Base-by-base conservation (phyloP, 345 rosid species). In the Ailanthus altissimus region DNA sequence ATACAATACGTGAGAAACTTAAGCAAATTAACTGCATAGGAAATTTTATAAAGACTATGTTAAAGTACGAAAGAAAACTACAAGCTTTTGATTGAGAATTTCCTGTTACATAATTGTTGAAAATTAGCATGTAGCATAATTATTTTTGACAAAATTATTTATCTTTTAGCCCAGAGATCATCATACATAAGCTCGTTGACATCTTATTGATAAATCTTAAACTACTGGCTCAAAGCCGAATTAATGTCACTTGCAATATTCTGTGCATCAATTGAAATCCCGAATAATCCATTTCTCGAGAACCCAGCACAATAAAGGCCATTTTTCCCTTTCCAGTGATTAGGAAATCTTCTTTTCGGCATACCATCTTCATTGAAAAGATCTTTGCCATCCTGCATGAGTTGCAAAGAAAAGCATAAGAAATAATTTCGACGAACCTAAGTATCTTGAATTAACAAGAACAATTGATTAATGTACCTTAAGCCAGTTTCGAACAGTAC, bases 311-410 rank as follows among this genome's bases (percentile, higher is more conserved):
- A 77, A 20, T 89, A 91, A 25, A 91, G 68, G 5, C 86, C 87
- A 8, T 82, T 85, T 50, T 78, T 65, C 26, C 96, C 92, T 76
- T 91, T 90, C 93, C 91, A 93, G 7, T 81, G 86, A 5, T 74
- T 43, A 0, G 88, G 91, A 51, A 79, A 76, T 4, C 69, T 73
- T 5, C 6, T 32, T 45, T 77, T 82, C 0, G 94, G 90, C 51
- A 88, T 51, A 1, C 94, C 94, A 62, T 79, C 42, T 1, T 78
- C 72, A 63, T 86, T 78, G 65, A 91, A 82, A 16, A 85, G 74
- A 10, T 80, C 65, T 2, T 82, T 73, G 2, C 72, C 80, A 28
- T 80, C 87, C 85, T 89, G 80, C 60, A 42, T 0, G 20, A 38
- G 16, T 53, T 5, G 4, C 1, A 14, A 8, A 15, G n/a, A 61